These are phyloP conservation scores for Herpetomonas tarakana DNA, from an alignment of 208 protist genomes.

Conservation along the genomic window DNA sequence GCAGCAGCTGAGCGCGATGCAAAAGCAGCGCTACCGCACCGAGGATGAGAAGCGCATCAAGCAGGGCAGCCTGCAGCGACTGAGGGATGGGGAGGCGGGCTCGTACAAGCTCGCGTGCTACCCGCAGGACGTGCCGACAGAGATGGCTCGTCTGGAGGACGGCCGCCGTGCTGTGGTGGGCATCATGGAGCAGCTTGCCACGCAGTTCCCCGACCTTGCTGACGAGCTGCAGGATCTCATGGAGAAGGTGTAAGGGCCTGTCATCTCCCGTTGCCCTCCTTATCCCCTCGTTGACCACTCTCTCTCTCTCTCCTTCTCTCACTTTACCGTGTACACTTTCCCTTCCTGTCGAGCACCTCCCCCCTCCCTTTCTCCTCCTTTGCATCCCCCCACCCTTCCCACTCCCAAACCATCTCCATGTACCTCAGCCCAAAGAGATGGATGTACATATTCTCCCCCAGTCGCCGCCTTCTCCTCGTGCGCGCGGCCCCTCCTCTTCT, in stretches of 20 bases:
- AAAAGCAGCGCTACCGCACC: conserved; percentile 61
- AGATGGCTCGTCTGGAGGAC: conserved; percentile 58
- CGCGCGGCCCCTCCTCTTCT: too few relatives aligned
- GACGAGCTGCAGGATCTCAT: conserved; percentile 64
- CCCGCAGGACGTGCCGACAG: conserved; percentile 50
- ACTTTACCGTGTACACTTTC: neutral
- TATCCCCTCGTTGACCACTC: neutral
- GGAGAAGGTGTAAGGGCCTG: conserved; percentile 32
- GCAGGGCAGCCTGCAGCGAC: conserved; percentile 73
- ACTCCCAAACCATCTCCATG: too few relatives aligned
- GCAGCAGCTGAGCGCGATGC: conserved; percentile 37
- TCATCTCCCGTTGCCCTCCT: neutral
- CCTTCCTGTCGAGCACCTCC: neutral
- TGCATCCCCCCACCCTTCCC: neutral
- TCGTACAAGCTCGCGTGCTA: conserved; percentile 75
- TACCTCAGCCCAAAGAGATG: too few relatives aligned
- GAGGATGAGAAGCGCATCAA: conserved; percentile 81
- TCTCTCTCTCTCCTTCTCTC: conserved; percentile 5
- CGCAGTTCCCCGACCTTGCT: conserved; percentile 69
- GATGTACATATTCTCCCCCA: too few relatives aligned
- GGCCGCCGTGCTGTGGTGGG: conserved; percentile 46
- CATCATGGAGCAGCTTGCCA: conserved; percentile 72
- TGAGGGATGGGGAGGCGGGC: conserved; percentile 83
- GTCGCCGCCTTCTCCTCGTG: too few relatives aligned
- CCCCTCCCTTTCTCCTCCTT: neutral